Conservation (phyloP, 139 green algal species). For the Microglena sp. region DNA sequence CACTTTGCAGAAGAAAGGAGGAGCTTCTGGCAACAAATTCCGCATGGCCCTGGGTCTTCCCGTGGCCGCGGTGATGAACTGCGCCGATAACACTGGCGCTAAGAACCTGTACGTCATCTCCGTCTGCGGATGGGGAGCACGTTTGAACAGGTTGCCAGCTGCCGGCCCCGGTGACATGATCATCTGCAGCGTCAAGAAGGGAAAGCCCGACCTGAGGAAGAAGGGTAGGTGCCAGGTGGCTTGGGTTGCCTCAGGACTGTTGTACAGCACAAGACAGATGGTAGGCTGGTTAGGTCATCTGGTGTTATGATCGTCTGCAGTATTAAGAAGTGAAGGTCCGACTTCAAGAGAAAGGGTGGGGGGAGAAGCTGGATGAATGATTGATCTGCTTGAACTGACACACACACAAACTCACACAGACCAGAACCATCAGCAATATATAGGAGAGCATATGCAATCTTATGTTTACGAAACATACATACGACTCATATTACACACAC, state of each 20-base stretch:
- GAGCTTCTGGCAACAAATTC: slow-evolving; percentile 93
- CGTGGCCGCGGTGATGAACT: slow-evolving; percentile 96
- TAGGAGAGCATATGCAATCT: too few species aligned
- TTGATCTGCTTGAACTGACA: too few species aligned
- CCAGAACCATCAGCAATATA: too few species aligned
- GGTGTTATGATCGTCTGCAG: too few species aligned
- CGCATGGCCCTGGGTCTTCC: slow-evolving; percentile 91
- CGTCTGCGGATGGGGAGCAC: slow-evolving; percentile 81
- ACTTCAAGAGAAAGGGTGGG: too few species aligned
- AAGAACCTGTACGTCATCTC: slow-evolving; percentile 99
- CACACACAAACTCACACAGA: too few species aligned
- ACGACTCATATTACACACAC: too few species aligned
- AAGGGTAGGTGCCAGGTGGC: slow-evolving; percentile 65
- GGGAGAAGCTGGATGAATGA: too few species aligned
- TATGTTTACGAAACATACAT: too few species aligned
- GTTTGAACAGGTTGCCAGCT: slow-evolving; percentile 91
- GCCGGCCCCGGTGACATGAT: slow-evolving; percentile 92
- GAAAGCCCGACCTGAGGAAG: slow-evolving; percentile 99
- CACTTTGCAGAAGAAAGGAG: slow-evolving; percentile 45
- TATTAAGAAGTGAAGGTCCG: too few species aligned
- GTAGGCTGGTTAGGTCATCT: too few species aligned
- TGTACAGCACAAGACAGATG: not conserved
- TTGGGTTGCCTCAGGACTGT: not conserved
- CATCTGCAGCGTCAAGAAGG: slow-evolving; percentile 99
- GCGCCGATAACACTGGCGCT: slow-evolving; percentile 94